Evolutionary conservation across 176 grass and related monocot genomes (phyloP).

Genomic region (Calamus simplicifolius): DNA sequence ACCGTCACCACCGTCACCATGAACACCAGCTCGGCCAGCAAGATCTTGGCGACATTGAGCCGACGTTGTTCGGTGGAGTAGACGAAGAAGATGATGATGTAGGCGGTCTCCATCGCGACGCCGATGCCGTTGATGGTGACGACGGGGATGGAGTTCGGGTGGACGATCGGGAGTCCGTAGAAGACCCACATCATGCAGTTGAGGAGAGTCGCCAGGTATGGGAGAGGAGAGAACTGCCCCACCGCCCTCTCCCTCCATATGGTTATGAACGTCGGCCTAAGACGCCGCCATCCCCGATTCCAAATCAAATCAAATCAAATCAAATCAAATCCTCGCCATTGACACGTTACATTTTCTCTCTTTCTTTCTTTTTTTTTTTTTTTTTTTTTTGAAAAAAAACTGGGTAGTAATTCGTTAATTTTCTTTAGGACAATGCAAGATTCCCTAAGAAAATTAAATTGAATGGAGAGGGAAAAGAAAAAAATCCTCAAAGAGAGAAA

Average conservation of each 20-base stretch:
- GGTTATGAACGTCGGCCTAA: slow-evolving; percentile 48
- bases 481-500: background rate
- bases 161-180: slow-evolving; percentile 72
- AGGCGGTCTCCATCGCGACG: slow-evolving; percentile 42
- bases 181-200: slow-evolving; percentile 86
- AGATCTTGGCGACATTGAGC: slow-evolving; percentile 28
- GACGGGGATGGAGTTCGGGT: slow-evolving; percentile 74
- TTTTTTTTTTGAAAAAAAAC: no score
- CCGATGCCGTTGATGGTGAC: slow-evolving; percentile 79
- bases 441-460: background rate
- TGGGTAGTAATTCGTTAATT: no score
- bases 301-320: no score
- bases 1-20: slow-evolving; percentile 25
- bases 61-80: slow-evolving; percentile 32
- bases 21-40: slow-evolving; percentile 37
- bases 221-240: slow-evolving; percentile 61
- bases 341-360: no score
- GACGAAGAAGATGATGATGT: slow-evolving; percentile 56
- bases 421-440: no score
- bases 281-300: no score
- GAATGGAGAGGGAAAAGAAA: background rate
- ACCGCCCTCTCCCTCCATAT: slow-evolving; percentile 50
- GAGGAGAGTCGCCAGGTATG: slow-evolving; percentile 82
- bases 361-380: no score
- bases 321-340: no score